Evolutionary conservation across 306 rosid genomes (phyloP).

Genomic region (Quercus cerris): DNA sequence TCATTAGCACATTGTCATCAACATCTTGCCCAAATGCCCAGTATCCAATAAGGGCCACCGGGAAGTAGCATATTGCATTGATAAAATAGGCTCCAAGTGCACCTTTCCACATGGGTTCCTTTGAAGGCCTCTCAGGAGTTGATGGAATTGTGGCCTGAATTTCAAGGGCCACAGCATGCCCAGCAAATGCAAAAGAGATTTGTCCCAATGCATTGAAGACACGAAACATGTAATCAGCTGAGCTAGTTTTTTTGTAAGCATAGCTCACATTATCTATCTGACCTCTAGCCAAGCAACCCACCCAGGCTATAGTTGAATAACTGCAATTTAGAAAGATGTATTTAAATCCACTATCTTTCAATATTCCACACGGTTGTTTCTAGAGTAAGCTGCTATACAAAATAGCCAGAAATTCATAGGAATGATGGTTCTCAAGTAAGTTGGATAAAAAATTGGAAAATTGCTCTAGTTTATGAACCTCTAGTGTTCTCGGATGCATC

Average conservation of each 20-base stretch:
- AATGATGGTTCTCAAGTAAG: too few species aligned
- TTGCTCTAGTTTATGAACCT: not conserved
- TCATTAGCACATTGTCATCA: conserved; percentile 65
- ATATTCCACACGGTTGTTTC: not conserved
- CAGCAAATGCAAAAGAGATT: conserved; percentile 89
- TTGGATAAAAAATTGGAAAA: not conserved
- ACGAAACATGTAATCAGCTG: conserved; percentile 55
- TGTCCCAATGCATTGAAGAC: conserved; percentile 85
- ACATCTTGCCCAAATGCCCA: conserved; percentile 93
- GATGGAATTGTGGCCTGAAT: conserved; percentile 97
- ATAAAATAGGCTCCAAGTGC: conserved; percentile 73
- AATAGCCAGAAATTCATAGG: not conserved
- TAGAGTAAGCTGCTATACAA: not conserved
- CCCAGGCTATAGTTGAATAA: conserved; percentile 93
- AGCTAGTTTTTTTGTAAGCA: conserved; percentile 56
- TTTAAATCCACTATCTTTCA: not conserved
- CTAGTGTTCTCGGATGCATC: not conserved
- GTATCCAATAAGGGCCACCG: conserved; percentile 80
- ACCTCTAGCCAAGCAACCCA: conserved; percentile 63
- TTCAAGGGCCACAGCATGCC: conserved; percentile 89
- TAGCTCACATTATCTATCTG: conserved; percentile 70
- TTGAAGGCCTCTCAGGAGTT: conserved; percentile 80
- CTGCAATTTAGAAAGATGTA: conserved; percentile 36
- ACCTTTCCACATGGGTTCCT: conserved; percentile 86
- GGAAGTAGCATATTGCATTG: conserved; percentile 88